Conservation (phyloP, 2,329 filamentous ascomycete genomes). For the Keithomyces neogunnii region DNA sequence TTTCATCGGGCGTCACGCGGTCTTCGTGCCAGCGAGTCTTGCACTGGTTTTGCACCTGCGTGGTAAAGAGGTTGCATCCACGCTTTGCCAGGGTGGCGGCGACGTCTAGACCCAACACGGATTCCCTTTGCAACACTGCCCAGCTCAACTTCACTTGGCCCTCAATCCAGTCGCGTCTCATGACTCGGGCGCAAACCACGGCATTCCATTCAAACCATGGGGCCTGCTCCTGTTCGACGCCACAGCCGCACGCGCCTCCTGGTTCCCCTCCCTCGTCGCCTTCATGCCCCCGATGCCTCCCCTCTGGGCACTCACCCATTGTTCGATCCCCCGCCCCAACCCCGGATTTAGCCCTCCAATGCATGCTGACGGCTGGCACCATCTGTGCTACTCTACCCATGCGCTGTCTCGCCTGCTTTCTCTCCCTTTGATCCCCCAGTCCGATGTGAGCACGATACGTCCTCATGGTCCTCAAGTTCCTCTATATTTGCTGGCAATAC, state of each 20-base stretch:
- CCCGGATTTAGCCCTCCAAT: background rate
- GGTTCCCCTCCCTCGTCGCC: background rate
- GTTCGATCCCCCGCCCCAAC: background rate
- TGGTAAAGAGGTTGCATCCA: background rate
- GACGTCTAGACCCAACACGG: background rate
- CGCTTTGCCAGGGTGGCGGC: background rate
- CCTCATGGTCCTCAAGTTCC: background rate
- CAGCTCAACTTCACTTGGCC: too few relatives aligned
- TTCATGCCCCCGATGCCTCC: background rate
- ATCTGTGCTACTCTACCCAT: background rate
- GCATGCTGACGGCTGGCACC: background rate
- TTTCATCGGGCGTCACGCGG: background rate
- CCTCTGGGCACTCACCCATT: background rate
- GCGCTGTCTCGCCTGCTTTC: background rate
- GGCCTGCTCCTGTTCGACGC: background rate
- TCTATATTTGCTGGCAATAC: too few relatives aligned
- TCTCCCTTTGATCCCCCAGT: background rate
- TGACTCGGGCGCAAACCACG: background rate
- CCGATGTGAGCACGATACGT: background rate
- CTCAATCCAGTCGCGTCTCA: background rate
- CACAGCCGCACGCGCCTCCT: background rate
- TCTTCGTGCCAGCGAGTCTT: background rate
- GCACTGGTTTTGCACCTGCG: background rate
- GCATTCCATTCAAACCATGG: background rate
- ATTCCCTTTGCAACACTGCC: too few relatives aligned